Conservation (phyloP, 1,284 basidiomycete species). For the Prillingera fragicola region DNA sequence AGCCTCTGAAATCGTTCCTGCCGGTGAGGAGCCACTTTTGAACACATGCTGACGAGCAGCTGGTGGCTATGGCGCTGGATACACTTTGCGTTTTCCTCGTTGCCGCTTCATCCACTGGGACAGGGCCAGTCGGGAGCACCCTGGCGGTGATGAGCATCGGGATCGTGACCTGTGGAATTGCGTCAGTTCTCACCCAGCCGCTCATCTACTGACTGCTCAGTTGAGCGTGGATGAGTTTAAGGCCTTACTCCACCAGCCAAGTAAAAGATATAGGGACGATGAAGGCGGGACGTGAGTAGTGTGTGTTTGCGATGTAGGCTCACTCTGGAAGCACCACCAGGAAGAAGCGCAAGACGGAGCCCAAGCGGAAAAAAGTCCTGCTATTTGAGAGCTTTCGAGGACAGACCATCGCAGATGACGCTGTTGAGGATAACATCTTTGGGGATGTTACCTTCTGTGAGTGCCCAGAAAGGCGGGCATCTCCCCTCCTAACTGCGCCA, state of each 20-base stretch:
- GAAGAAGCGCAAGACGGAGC: slow-evolving; percentile 27
- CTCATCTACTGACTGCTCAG: slow-evolving; percentile 7
- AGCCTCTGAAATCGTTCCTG: slow-evolving; percentile 73
- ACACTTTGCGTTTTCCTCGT: slow-evolving; percentile 71
- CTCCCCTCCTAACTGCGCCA: slow-evolving; percentile 2
- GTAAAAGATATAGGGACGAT: slow-evolving; percentile 38
- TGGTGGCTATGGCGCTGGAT: slow-evolving; percentile 35
- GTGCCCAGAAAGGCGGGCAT: slow-evolving; percentile 28
- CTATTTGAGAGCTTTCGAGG: slow-evolving; percentile 64
- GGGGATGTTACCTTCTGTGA: slow-evolving; percentile 69
- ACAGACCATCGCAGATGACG: slow-evolving; percentile 57
- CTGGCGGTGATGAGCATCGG: slow-evolving; percentile 26
- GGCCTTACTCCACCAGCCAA: slow-evolving; percentile 31
- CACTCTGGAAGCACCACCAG: slow-evolving; percentile 12
- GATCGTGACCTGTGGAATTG: slow-evolving; percentile 47
- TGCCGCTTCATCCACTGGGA: slow-evolving; percentile 64
- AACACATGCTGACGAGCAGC: slow-evolving; percentile 53
- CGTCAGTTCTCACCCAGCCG: slow-evolving; percentile 27
- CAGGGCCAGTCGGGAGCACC: slow-evolving; percentile 33
- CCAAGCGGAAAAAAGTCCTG: slow-evolving; percentile 49
- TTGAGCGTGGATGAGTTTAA: slow-evolving; percentile 41
- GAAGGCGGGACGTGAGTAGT: slow-evolving; percentile 34
- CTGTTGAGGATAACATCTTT: slow-evolving; percentile 62
- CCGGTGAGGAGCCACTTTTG: slow-evolving; percentile 53
- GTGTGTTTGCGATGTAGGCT: too few species aligned